Evolutionary conservation across 176 grass and related monocot species (phyloP).

Genomic region (Oryza coarctata): DNA sequence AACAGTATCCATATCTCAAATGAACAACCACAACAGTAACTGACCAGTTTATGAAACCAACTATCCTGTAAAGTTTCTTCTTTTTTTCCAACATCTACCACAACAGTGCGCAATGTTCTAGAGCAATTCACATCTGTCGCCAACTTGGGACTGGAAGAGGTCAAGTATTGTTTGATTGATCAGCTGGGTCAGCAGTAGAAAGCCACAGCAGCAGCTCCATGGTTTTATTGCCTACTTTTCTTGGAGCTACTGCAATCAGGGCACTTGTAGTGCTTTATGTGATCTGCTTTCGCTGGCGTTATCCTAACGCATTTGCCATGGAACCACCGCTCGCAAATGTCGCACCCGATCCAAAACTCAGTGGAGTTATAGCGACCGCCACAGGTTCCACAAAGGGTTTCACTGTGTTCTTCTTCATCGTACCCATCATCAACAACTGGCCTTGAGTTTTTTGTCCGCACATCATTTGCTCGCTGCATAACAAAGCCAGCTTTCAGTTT

Average conservation of each 20-base stretch:
- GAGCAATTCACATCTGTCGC: constrained; percentile 29
- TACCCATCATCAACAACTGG: constrained; percentile 17
- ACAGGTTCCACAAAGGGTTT: constrained; percentile 58
- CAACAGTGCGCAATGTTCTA: constrained; percentile 17
- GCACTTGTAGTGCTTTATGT: constrained; percentile 77
- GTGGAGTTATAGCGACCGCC: constrained; percentile 45
- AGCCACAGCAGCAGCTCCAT: neutral
- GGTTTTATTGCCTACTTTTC: constrained; percentile 48
- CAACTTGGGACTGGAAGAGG: constrained; percentile 22
- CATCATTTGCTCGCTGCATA: constrained; percentile 34
- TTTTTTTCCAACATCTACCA: constrained; percentile 16
- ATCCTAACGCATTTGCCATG: constrained; percentile 71
- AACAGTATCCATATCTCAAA: constrained; percentile 21
- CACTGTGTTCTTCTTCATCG: constrained; percentile 52
- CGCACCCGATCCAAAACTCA: constrained; percentile 70
- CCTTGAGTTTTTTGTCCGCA: constrained; percentile 29
- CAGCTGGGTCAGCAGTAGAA: constrained; percentile 39
- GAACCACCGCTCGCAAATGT: constrained; percentile 71
- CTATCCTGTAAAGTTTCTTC: constrained; percentile 27
- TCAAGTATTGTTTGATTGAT: constrained; percentile 37
- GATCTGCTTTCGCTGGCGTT: constrained; percentile 59
- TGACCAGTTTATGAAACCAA: constrained; percentile 34
- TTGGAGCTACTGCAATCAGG: constrained; percentile 63
- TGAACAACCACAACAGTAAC: neutral
- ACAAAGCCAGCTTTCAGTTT: constrained; percentile 11